These are phyloP conservation scores for Lentinula novae-zelandiae DNA, from an alignment of 1,284 basidiomycete genomes.

Conservation along the genomic window DNA sequence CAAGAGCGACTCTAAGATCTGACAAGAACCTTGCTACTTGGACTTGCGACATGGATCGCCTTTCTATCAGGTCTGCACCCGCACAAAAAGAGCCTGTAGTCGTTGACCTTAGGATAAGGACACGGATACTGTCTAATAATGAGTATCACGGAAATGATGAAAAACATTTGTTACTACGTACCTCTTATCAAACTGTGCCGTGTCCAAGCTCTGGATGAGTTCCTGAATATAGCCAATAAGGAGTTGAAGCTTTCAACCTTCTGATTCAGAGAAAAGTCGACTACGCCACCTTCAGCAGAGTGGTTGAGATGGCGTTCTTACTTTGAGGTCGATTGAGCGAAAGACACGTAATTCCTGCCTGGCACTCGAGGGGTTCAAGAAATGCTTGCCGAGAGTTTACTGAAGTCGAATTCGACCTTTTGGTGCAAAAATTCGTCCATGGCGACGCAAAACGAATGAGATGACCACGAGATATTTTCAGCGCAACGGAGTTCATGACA, in stretches of 20 bases:
- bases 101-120: slow-evolving; percentile 77
- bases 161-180: slow-evolving; percentile 1
- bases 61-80: slow-evolving; percentile 87
- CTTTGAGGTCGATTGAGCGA: slow-evolving; percentile 79
- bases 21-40: slow-evolving; percentile 81
- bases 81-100: slow-evolving; percentile 83
- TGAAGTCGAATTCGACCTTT: slow-evolving; percentile 3
- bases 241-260: slow-evolving; percentile 9
- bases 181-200: slow-evolving; percentile 67
- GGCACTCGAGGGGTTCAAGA: slow-evolving; percentile 42
- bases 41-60: slow-evolving; percentile 72
- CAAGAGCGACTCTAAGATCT: slow-evolving; percentile 71
- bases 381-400: slow-evolving; percentile 42
- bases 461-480: neutral
- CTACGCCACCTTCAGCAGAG: slow-evolving; percentile 53
- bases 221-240: slow-evolving; percentile 44
- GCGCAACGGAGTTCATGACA: neutral
- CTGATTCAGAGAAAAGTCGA: neutral
- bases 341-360: slow-evolving; percentile 61
- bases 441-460: neutral
- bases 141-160: slow-evolving; percentile 10
- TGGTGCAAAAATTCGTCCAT: neutral
- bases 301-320: slow-evolving; percentile 86
- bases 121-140: slow-evolving; percentile 51
- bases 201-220: slow-evolving; percentile 66